Evolutionary conservation across 1,139 yeast genomes (phyloP).

Genomic region (Saccharomycopsis hybrid): DNA sequence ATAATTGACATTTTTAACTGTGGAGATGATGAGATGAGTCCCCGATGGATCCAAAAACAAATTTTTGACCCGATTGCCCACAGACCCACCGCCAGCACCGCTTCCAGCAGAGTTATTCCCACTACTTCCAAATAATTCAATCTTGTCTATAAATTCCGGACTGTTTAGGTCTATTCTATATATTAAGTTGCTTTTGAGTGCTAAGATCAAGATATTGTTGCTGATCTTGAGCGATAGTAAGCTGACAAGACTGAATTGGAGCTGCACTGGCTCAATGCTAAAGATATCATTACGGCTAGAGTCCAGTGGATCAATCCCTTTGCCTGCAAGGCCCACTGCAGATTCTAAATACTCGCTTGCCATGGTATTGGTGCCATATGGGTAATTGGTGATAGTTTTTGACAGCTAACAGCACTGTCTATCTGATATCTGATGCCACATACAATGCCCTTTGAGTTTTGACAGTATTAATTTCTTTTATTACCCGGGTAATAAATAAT

Average conservation of each 20-base stretch:
- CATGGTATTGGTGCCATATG: too few species aligned
- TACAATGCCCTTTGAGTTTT: too few species aligned
- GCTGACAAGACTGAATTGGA: slow-evolving; percentile 43
- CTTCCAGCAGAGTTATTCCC: too few species aligned
- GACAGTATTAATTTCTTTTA: too few species aligned
- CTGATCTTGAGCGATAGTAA: slow-evolving; percentile 40
- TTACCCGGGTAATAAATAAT: too few species aligned
- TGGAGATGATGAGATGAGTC: slow-evolving; percentile 41
- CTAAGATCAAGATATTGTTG: slow-evolving; percentile 42
- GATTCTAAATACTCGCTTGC: too few species aligned
- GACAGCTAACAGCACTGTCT: too few species aligned
- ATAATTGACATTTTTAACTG: slow-evolving; percentile 39
- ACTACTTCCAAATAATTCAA: slow-evolving; percentile 27
- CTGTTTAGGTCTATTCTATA: slow-evolving; percentile 47
- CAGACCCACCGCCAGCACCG: slow-evolving; percentile 23
- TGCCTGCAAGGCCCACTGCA: too few species aligned
- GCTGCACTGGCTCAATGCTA: slow-evolving; percentile 46
- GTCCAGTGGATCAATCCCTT: too few species aligned
- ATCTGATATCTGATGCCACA: too few species aligned
- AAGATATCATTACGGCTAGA: slow-evolving; percentile 27
- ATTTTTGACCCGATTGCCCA: slow-evolving; percentile 30
- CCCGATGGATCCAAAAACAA: slow-evolving; percentile 46
- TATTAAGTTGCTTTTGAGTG: slow-evolving; percentile 38
- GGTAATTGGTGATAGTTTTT: too few species aligned
- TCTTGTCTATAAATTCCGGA: slow-evolving; percentile 43